A percentile compares a stretch with the other conserved stretches of the same genome.
These are phyloP conservation scores for Huntiella omanensis DNA, from an alignment of 2,329 filamentous ascomycete species.

Conservation along the genomic window DNA sequence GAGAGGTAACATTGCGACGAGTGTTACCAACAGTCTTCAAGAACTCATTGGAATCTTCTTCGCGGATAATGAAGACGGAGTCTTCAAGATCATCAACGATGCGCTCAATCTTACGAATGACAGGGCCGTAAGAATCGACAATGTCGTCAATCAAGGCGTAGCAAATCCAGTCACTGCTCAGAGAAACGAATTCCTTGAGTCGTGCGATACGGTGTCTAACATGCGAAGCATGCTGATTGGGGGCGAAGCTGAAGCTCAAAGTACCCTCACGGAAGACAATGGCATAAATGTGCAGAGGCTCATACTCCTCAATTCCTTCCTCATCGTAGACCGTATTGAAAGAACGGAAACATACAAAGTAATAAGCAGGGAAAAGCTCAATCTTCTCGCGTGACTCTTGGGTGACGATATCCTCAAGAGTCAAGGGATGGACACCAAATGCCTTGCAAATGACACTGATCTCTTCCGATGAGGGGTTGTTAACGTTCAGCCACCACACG, in stretches of 20 bases:
- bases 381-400: slow-evolving; percentile 97
- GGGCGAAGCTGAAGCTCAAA: slow-evolving; percentile 80
- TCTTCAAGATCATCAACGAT: slow-evolving; percentile 92
- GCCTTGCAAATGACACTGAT: slow-evolving; percentile 76
- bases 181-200: slow-evolving; percentile 81
- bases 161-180: slow-evolving; percentile 97
- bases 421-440: slow-evolving; percentile 88
- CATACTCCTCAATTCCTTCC: slow-evolving; percentile 63
- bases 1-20: slow-evolving; percentile 83
- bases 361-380: slow-evolving; percentile 91
- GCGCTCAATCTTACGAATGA: slow-evolving; percentile 69
- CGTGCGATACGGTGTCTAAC: slow-evolving; percentile 83
- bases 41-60: slow-evolving; percentile 76
- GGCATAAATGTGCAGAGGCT: slow-evolving; percentile 91
- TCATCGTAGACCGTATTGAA: slow-evolving; percentile 68
- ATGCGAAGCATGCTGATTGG: slow-evolving; percentile 70
- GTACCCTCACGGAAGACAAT: slow-evolving; percentile 93
- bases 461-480: slow-evolving; percentile 77
- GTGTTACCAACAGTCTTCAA: slow-evolving; percentile 75
- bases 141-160: slow-evolving; percentile 98
- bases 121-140: slow-evolving; percentile 83
- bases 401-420: slow-evolving; percentile 86
- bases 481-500: slow-evolving; percentile 98
- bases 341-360: slow-evolving; percentile 93
- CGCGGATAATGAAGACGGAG: slow-evolving; percentile 77